A percentile compares a stretch with the other conserved stretches of the same genome.
These are phyloP conservation scores for Excoecaria cochinchinensis DNA, from an alignment of 345 rosid species.

Conservation along the genomic window DNA sequence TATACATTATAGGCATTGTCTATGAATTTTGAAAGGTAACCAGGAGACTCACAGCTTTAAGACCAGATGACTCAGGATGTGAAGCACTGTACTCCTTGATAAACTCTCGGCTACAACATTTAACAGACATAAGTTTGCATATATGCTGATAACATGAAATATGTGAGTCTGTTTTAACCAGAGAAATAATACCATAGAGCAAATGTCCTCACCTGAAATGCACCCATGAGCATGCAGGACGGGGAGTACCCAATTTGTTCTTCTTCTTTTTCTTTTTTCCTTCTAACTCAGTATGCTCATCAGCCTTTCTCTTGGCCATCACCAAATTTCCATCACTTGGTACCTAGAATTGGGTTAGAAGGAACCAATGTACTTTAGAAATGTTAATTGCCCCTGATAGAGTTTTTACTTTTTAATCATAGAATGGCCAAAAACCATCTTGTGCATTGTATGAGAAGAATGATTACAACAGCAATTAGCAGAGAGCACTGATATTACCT, in stretches of 20 bases:
- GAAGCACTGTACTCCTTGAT: slow-evolving; percentile 48
- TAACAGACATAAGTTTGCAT: slow-evolving; percentile 19
- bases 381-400: not conserved
- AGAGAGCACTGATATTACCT: no score
- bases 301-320: slow-evolving; percentile 20
- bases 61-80: slow-evolving; percentile 50
- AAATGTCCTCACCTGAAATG: slow-evolving; percentile 38
- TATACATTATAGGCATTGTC: slow-evolving; percentile 11
- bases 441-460: no score
- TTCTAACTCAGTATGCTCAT: slow-evolving; percentile 26
- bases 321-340: slow-evolving; percentile 35
- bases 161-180: not conserved
- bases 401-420: not conserved
- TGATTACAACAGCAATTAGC: no score
- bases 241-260: slow-evolving; percentile 34
- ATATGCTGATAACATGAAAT: not conserved
- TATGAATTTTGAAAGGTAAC: not conserved
- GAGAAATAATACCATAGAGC: not conserved
- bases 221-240: slow-evolving; percentile 55
- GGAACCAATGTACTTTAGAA: not conserved
- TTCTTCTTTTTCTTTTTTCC: slow-evolving; percentile 41
- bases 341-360: slow-evolving; percentile 24
- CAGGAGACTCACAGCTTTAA: slow-evolving; percentile 41
- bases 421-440: no score
- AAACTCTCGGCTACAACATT: slow-evolving; percentile 43